A percentile compares a stretch with the other conserved stretches of the same genome.
phyloP scores from a whole-genome alignment of 352 stramenopile genomes.

The Elongisporangium undulatum region DNA sequence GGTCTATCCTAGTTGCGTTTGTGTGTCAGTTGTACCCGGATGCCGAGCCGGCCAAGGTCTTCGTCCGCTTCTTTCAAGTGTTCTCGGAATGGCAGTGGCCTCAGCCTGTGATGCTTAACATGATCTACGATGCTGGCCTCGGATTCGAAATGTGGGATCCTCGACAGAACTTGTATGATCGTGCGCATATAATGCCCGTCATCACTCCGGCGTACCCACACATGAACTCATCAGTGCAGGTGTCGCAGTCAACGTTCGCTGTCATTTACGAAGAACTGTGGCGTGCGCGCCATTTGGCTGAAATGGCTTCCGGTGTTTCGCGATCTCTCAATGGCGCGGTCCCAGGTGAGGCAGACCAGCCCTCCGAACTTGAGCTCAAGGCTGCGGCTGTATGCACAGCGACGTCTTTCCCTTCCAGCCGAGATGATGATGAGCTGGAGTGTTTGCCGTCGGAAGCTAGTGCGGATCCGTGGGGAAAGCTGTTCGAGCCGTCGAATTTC shows the following conservation, averaged over 20 bases:
- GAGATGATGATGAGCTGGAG: conserved; percentile 4
- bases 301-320: conserved; percentile 50
- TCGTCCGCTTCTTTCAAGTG: conserved; percentile 83
- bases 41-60: conserved; percentile 62
- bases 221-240: conserved; percentile 98
- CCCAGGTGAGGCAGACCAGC: background rate
- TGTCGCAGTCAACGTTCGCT: conserved; percentile 90
- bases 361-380: conserved; percentile 24
- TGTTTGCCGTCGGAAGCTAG: conserved; percentile 1
- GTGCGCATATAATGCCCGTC: conserved; percentile 96
- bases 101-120: conserved; percentile 79
- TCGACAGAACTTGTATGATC: conserved; percentile 79
- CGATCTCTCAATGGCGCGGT: background rate
- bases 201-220: conserved; percentile 97
- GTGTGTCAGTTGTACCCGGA: conserved; percentile 90
- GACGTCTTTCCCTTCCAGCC: conserved; percentile 24
- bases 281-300: conserved; percentile 64
- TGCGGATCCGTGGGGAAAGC: conserved; percentile 50
- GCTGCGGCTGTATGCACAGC: conserved; percentile 30
- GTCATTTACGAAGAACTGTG: conserved; percentile 92
- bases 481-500: conserved; percentile 79
- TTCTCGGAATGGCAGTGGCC: conserved; percentile 84
- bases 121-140: conserved; percentile 77
- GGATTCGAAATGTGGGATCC: conserved; percentile 89
- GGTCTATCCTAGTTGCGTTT: conserved; percentile 96